Evolutionary conservation across 352 stramenopile species (phyloP).

Genomic region (Pythium aristosporum): DNA sequence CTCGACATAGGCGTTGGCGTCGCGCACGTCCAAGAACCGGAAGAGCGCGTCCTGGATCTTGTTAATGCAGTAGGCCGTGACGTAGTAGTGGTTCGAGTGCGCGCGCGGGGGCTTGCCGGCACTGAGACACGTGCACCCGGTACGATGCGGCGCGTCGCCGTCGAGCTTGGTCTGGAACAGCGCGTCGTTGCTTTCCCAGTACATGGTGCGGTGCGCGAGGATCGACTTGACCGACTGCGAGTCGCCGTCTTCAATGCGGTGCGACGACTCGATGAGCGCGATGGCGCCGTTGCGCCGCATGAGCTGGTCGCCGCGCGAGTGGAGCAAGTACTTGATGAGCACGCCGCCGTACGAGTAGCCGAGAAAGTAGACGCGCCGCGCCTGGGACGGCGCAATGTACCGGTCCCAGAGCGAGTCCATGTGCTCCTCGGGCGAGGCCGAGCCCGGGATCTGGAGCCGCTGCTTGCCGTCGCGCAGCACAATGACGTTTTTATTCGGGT

Average conservation of each 20-base stretch:
- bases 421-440: slow-evolving; percentile 82
- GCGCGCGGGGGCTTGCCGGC: slow-evolving; percentile 61
- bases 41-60: slow-evolving; percentile 87
- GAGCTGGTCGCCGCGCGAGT: slow-evolving; percentile 83
- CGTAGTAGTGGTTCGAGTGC: slow-evolving; percentile 87
- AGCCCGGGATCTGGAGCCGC: slow-evolving; percentile 80
- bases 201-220: slow-evolving; percentile 85
- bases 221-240: slow-evolving; percentile 87
- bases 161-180: slow-evolving; percentile 76
- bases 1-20: slow-evolving; percentile 78
- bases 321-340: slow-evolving; percentile 87
- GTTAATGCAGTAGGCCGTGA: slow-evolving; percentile 87
- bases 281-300: slow-evolving; percentile 86
- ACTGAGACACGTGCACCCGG: slow-evolving; percentile 80
- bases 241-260: slow-evolving; percentile 84
- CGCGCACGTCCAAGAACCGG: slow-evolving; percentile 75
- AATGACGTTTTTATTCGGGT: slow-evolving; percentile 90
- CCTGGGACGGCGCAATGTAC: slow-evolving; percentile 60
- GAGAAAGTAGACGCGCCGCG: slow-evolving; percentile 80
- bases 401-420: slow-evolving; percentile 88
- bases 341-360: slow-evolving; percentile 89
- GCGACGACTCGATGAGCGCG: slow-evolving; percentile 84
- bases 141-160: slow-evolving; percentile 79
- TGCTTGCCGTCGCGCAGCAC: slow-evolving; percentile 79
- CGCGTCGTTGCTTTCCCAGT: slow-evolving; percentile 86